Evolutionary conservation across 1,284 basidiomycete species (phyloP).

Genomic region (Vanrija humicola): DNA sequence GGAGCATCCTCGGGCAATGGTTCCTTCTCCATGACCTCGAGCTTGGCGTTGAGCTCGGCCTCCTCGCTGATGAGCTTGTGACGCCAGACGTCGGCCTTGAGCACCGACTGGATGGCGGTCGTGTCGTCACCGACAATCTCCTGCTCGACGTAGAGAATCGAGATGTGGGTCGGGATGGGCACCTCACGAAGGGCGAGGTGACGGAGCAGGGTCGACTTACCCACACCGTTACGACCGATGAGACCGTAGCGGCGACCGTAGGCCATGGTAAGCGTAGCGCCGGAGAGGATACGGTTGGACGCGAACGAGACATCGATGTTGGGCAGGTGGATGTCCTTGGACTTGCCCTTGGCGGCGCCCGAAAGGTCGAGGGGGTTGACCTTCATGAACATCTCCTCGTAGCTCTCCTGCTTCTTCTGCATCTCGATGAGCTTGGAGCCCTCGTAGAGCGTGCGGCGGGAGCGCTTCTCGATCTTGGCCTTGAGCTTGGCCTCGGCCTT

Average conservation of each 20-base stretch:
- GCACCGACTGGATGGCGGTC: slow-evolving; percentile 82
- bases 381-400: slow-evolving; percentile 99
- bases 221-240: slow-evolving; percentile 72
- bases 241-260: slow-evolving; percentile 80
- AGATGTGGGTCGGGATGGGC: slow-evolving; percentile 87
- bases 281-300: slow-evolving; percentile 80
- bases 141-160: slow-evolving; percentile 94
- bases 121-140: slow-evolving; percentile 96
- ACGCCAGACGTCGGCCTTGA: slow-evolving; percentile 95
- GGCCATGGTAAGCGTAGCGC: slow-evolving; percentile 78
- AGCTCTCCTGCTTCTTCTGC: slow-evolving; percentile 89
- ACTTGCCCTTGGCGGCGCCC: slow-evolving; percentile 76
- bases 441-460: slow-evolving; percentile 84
- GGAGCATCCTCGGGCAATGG: slow-evolving; percentile 42
- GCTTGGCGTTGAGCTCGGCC: slow-evolving; percentile 49
- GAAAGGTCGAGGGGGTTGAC: slow-evolving; percentile 92
- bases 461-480: slow-evolving; percentile 95
- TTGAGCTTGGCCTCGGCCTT: slow-evolving; percentile 97
- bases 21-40: slow-evolving; percentile 62
- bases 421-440: slow-evolving; percentile 92
- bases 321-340: slow-evolving; percentile 92
- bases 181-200: slow-evolving; percentile 95
- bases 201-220: slow-evolving; percentile 95
- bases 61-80: slow-evolving; percentile 53
- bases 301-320: slow-evolving; percentile 94